Conservation (phyloP, 495 filamentous ascomycete species). For the Xylaria telfairii region DNA sequence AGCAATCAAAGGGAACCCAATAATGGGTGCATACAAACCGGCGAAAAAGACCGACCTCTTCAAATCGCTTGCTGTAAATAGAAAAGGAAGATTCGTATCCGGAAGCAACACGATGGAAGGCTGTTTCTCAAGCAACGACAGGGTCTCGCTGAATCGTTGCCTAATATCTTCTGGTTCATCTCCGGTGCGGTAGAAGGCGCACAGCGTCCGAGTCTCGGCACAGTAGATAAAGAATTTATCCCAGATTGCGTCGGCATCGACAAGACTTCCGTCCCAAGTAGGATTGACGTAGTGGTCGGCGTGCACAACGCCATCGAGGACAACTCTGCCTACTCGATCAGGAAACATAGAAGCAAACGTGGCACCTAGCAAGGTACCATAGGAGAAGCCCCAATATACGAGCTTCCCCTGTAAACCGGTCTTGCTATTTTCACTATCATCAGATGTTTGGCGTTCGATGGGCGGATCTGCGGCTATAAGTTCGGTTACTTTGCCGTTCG, state of each 20-base stretch:
- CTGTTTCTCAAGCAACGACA: conserved; percentile 47
- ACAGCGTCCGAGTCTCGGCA: conserved; percentile 37
- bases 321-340: conserved; percentile 46
- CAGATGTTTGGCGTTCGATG: conserved; percentile 1
- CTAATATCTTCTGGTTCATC: conserved; percentile 50
- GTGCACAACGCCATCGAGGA: conserved; percentile 52
- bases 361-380: conserved; percentile 63
- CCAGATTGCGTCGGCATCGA: conserved; percentile 49
- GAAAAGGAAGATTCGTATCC: conserved; percentile 38
- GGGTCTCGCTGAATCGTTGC: conserved; percentile 46
- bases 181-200: conserved; percentile 43
- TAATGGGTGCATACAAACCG: conserved; percentile 44
- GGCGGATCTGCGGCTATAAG: background rate
- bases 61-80: conserved; percentile 42
- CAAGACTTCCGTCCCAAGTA: conserved; percentile 43
- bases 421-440: conserved; percentile 12
- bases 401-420: conserved; percentile 47
- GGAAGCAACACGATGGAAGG: conserved; percentile 55
- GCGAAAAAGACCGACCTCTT: conserved; percentile 42
- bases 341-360: conserved; percentile 56
- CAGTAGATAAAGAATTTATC: conserved; percentile 49
- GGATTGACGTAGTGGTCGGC: conserved; percentile 44
- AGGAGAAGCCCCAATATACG: conserved; percentile 68
- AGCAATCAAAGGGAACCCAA: conserved; percentile 41
- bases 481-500: conserved; percentile 20